These are phyloP conservation scores for Papilionanthe hybrid DNA, from an alignment of 116 monocot species.

Conservation along the genomic window DNA sequence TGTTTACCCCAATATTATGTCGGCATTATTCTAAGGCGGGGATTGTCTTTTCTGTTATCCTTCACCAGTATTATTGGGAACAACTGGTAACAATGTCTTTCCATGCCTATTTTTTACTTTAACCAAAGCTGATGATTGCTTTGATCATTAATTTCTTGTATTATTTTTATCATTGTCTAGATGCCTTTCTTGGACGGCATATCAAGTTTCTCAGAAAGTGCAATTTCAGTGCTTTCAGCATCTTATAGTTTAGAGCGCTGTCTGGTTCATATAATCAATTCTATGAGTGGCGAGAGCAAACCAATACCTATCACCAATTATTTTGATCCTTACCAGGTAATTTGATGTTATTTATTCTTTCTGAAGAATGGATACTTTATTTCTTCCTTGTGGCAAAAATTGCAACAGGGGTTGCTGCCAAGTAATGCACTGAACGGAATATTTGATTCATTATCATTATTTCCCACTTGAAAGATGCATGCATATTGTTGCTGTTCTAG, in stretches of 20 bases:
- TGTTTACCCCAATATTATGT: slow-evolving; percentile 42
- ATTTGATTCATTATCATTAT: neutral
- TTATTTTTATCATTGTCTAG: slow-evolving; percentile 25
- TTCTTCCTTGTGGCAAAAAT: neutral
- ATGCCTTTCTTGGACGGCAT: slow-evolving; percentile 50
- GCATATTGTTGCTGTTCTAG: slow-evolving; percentile 1
- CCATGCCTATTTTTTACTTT: neutral
- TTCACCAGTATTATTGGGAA: slow-evolving; percentile 59
- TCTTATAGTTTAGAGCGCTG: slow-evolving; percentile 48
- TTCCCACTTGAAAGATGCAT: slow-evolving; percentile 1
- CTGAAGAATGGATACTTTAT: neutral
- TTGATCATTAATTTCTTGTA: slow-evolving; percentile 2
- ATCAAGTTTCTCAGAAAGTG: slow-evolving; percentile 33
- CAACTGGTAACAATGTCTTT: slow-evolving; percentile 29
- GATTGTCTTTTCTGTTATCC: slow-evolving; percentile 29
- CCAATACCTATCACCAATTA: slow-evolving; percentile 13
- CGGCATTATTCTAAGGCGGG: slow-evolving; percentile 42
- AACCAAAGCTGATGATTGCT: neutral
- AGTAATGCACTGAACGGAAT: neutral
- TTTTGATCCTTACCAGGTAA: slow-evolving; percentile 55
- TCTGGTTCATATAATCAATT: slow-evolving; percentile 27
- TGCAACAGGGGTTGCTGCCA: neutral
- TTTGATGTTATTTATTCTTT: neutral
- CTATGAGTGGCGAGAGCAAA: slow-evolving; percentile 20
- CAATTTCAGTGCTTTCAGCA: slow-evolving; percentile 43